phyloP scores from a whole-genome alignment of 345 rosid species.

The Syzygium aromaticum region DNA sequence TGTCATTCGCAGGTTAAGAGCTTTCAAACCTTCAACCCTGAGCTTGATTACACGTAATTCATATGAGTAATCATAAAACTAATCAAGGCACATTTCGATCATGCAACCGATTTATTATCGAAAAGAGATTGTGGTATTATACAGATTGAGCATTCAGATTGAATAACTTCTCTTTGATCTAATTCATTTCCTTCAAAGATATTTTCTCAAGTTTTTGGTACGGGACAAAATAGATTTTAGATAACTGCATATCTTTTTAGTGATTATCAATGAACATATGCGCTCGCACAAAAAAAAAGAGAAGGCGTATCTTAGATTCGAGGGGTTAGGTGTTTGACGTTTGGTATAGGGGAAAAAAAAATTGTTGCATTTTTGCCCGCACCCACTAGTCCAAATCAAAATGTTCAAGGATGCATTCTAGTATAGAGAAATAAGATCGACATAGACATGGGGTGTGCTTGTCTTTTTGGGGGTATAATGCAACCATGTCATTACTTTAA shows the following conservation, averaged over 20 bases:
- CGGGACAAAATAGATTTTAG: background rate
- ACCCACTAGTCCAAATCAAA: background rate
- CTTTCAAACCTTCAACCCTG: background rate
- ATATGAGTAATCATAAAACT: background rate
- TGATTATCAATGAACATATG: background rate
- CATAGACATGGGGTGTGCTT: background rate
- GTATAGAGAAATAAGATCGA: background rate
- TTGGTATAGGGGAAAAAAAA: background rate
- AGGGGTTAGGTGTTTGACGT: background rate
- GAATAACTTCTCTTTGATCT: background rate
- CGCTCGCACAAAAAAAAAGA: background rate
- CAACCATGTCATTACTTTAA: background rate
- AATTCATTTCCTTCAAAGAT: background rate
- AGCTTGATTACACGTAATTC: background rate
- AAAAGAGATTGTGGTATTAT: background rate
- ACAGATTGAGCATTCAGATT: background rate
- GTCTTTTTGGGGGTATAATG: background rate
- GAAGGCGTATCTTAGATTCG: background rate
- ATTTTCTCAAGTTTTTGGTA: background rate
- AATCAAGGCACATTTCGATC: background rate
- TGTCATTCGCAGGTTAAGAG: rapidly evolving
- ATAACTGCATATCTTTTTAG: background rate
- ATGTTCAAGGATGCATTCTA: background rate
- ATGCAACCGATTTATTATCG: background rate
- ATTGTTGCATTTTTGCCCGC: background rate